Base-by-base conservation (phyloP, 1,284 basidiomycete species). In the Termitomyces sp. region DNA sequence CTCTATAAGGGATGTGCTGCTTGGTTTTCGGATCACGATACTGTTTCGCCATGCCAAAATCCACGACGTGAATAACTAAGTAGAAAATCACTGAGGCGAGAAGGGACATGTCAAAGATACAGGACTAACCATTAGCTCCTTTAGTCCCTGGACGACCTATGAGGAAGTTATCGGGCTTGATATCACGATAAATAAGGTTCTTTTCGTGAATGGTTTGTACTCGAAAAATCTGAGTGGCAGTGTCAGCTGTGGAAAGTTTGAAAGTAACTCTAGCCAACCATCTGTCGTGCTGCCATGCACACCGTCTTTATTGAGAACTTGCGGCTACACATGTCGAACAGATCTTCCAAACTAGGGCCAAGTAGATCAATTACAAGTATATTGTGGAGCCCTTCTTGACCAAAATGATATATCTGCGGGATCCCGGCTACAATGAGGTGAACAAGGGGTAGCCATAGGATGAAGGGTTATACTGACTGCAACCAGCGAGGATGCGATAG, bases 11-110 rank as follows among this genome's bases (percentile, higher is more conserved):
- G 59, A 98, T 98, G 74, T 98, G 94, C 70, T 94, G 92, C 73
- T 95, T 95, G 56, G 93, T 94, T 78, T 95, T 97, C 24, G 94
- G 93, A 70, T 98, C 94, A 46, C 94, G 87, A 70, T 97, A 98
- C 72, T 96, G 94, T 75, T 98, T 98, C 39, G 94, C 94, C 94
- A 97, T 96, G 55, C 94, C 94, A 69, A 98, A 97, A 72, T 97
- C 94, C 62, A 96, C 91, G 58, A 87, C 83, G 62, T 72, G 70
- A 7, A 73, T 62, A 42, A 69, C 73, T 75, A 57, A 15, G 53
- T 40, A 52, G 50, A 30, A 50, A 31, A 46, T 39, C 28, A 53
- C 34, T 54, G 44, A 42, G 15, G 53, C 49, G 55, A 33, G 45
- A 36, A 47, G 49, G 49, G 34, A 33, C 39, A 34, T 34, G 2